Evolutionary conservation across 129 eudicot species (phyloP).

Genomic region (Apium graveolens): DNA sequence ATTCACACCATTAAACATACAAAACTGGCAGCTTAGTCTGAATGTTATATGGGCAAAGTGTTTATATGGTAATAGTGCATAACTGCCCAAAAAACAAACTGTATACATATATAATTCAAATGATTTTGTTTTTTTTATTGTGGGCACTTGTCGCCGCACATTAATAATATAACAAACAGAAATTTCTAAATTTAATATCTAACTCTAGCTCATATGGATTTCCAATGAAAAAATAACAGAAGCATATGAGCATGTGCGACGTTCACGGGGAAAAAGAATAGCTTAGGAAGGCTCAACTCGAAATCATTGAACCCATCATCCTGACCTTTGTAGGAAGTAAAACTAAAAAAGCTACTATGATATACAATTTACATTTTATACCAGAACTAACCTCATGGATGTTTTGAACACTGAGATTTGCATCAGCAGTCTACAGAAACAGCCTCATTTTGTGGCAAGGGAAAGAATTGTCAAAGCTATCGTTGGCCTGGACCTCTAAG

Average conservation of each 20-base stretch:
- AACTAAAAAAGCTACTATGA: conserved; percentile 24
- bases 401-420: conserved; percentile 13
- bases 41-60: neutral
- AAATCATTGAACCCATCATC: conserved; percentile 26
- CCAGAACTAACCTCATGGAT: conserved; percentile 23
- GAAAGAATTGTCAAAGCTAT: conserved; percentile 21
- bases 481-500: conserved; percentile 60
- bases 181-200: conserved; percentile 24
- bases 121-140: neutral
- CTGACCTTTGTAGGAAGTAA: conserved; percentile 16
- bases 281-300: conserved; percentile 32
- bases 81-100: neutral
- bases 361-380: conserved; percentile 53
- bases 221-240: conserved; percentile 63
- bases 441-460: neutral
- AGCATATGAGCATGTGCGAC: conserved; percentile 49
- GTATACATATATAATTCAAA: neutral
- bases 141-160: conserved; percentile 9
- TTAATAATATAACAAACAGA: conserved; percentile 12
- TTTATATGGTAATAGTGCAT: neutral
- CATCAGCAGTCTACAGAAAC: conserved; percentile 1
- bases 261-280: conserved; percentile 36
- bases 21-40: neutral
- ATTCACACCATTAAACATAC: neutral
- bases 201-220: conserved; percentile 57